Evolutionary conservation across 306 rosid genomes (phyloP), one percentile per base, ranked within the genome.

Genomic region (Lathyrus aphaca): DNA sequence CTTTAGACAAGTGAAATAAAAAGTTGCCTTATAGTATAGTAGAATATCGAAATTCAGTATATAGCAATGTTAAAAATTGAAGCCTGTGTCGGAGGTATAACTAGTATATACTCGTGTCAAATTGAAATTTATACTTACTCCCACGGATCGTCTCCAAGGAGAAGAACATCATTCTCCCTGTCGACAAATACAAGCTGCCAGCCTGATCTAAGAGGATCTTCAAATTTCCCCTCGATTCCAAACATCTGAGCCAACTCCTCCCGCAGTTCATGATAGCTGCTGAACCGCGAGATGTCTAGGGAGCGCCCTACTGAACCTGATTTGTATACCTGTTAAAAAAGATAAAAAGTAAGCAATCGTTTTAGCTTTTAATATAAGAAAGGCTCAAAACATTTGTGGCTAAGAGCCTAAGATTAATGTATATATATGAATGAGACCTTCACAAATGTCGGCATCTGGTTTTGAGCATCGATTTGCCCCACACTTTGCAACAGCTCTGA

Each of bases 161-260:
- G 97, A 88, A 91, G 97, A 76, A 83, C 88, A 71, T 91, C 97
- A 49, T 91, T 73, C 97, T 91, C 97, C 97, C 91, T 88, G 91
- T 91, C 97, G 72, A 91, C 97, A 30, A 91, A 91, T 83, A 91
- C 97, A 91, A 91, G 97, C 97, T 91, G 97, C 97, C 97, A 91
- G 97, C 97, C 97, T 91, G 97, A 91, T 91, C 97, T 91, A 91
- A 76, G 89, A 88, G 89, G 89, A 75, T 88, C 92, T 86, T 84
- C 95, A 64, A 90, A 87, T 81, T 85, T 88, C 68, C 92, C 97
- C 95, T 88, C 97, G 12, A 91, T 91, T 51, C 92, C 92, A 76
- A 86, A 91, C 97, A 91, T 91, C 90, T 85, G 90, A 29, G 82
- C 89, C 84, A 91, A 86, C 82, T 88, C 97, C 82, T 88, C 97